phyloP scores from a whole-genome alignment of 441 rosid species.

The Erysimum cheiri region DNA sequence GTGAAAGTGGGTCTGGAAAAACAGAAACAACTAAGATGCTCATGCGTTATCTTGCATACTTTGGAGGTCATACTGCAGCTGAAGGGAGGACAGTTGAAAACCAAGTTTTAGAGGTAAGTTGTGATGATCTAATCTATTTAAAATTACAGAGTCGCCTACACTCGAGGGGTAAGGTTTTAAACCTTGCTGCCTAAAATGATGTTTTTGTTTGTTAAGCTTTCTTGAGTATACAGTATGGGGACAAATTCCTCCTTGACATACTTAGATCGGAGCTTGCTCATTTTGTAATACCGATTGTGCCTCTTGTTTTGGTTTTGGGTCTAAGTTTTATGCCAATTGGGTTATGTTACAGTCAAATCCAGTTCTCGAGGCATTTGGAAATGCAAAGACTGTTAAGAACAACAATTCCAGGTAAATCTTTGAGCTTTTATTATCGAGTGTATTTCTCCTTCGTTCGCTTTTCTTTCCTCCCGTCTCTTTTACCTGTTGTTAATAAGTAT shows the following conservation, averaged over 20 bases:
- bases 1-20: constrained; percentile 98
- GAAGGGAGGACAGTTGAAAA: constrained; percentile 84
- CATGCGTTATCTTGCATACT: constrained; percentile 87
- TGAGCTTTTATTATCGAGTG: background rate
- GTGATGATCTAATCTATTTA: constrained; percentile 37
- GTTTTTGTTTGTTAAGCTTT: constrained; percentile 12
- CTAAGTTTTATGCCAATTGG: constrained; percentile 44
- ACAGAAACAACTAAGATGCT: constrained; percentile 96
- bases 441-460: constrained; percentile 22
- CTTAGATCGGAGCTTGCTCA: constrained; percentile 22
- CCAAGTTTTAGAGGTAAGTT: constrained; percentile 87
- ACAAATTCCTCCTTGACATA: background rate
- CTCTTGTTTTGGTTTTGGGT: constrained; percentile 33
- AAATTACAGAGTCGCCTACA: constrained; percentile 39
- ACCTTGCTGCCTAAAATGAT: background rate
- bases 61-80: constrained; percentile 73
- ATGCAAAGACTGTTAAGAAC: constrained; percentile 93
- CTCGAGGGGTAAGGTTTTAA: background rate
- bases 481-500: constrained; percentile 1
- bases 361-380: constrained; percentile 97
- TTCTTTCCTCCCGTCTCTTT: constrained; percentile 22
- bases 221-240: constrained; percentile 1
- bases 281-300: constrained; percentile 24
- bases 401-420: constrained; percentile 83
- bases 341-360: constrained; percentile 87